Base-by-base conservation (phyloP, 257 asterid genomes). In the Plectranthus barbatus region DNA sequence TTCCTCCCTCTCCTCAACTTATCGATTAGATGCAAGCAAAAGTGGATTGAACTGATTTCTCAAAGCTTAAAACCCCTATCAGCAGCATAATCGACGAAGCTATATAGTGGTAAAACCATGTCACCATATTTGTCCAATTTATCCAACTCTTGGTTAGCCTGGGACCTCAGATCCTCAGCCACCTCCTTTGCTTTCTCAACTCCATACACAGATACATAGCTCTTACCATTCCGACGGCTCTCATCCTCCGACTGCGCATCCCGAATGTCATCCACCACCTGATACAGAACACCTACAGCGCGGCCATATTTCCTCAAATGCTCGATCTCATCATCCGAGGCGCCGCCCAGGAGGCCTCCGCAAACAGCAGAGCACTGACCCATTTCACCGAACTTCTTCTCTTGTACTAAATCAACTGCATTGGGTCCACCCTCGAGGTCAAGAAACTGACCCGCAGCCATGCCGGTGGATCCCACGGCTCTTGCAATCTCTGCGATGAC, bases 401-500 rank as follows among this genome's bases (percentile, higher is more conserved):
- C 93, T 71, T 86, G 93, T 29, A 88, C 86, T 19, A 84, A 86
- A 13, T 82, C 92, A 14, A 91, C 83, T 9, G 83, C 90, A 34
- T 81, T 76, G 13, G 96, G 85, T 13, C 89, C 87, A 29, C 95
- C 94, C 63, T 83, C 96, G 9, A 88, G 90, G 75, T 88, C 98
- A 4, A 88, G 45, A 21, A 91, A 81, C 76, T 91, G 98, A 36
- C 98, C 97, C 0, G 97, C 98, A 36, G 93, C 95, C 98, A 91
- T 91, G 3, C 98, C 97, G 0, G 95, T 88, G 75, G 98, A 88
- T 56, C 98, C 98, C 79, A 91, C 98, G 10, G 98, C 88, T 62
- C 95, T 76, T 8, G 97, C 98, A 11, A 92, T 92, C 86, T 92
- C 98, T 0, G 96, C 82, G 64, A 92, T 72, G 13, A 89, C 96